phyloP scores from a whole-genome alignment of 306 rosid species.

The Malus fusca region DNA sequence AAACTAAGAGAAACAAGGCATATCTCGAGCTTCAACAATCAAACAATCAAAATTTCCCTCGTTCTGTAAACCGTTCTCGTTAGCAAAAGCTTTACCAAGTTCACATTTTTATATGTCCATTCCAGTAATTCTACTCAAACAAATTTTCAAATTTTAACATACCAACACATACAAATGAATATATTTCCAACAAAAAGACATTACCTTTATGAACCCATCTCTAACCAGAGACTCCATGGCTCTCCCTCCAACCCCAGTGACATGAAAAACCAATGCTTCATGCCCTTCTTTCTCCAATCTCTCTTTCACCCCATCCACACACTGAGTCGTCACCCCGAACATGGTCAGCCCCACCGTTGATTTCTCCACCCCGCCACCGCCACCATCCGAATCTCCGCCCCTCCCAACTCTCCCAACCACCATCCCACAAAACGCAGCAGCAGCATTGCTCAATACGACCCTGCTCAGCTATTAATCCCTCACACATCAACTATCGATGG shows the following conservation, averaged over 20 bases:
- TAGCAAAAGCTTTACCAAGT: not conserved
- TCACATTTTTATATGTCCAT: not conserved
- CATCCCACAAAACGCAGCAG: constrained; percentile 90
- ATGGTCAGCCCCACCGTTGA: constrained; percentile 71
- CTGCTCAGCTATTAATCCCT: constrained; percentile 77
- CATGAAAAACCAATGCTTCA: constrained; percentile 82
- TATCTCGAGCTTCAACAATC: not conserved
- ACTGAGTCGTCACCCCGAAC: constrained; percentile 89
- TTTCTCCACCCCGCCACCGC: constrained; percentile 26
- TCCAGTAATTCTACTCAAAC: not conserved
- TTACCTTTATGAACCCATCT: constrained; percentile 83
- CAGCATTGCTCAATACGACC: constrained; percentile 59
- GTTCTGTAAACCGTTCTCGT: not conserved
- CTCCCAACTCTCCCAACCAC: constrained; percentile 57
- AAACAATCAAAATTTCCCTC: not conserved
- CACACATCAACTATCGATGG: constrained; percentile 79
- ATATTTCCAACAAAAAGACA: not conserved
- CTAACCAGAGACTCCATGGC: constrained; percentile 91
- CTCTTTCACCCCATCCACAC: constrained; percentile 62
- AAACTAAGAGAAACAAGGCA: not conserved
- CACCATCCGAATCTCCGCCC: constrained; percentile 17
- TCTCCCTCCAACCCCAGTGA: constrained; percentile 92
- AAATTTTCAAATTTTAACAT: too few species aligned
- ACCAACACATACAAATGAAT: not conserved
- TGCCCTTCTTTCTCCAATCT: constrained; percentile 66